Evolutionary conservation across 768 basidiomycete genomes (phyloP), one percentile per base, ranked within the genome.

Genomic region (Suillus plorans): DNA sequence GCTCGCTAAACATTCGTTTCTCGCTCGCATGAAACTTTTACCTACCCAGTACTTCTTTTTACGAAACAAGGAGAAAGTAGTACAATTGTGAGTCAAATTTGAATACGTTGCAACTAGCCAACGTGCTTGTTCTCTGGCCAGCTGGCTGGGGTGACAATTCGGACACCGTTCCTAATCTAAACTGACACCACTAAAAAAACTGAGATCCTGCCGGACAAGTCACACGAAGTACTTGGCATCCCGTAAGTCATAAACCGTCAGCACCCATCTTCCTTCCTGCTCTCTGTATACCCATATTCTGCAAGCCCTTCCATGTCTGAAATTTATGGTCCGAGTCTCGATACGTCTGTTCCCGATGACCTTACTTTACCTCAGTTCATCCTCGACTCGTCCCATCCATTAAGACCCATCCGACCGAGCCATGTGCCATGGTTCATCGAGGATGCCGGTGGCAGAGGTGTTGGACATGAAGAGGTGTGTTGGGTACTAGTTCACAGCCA

Each of bases 351-450:
- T 61, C 89, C 89, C 18, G 87, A 90, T 68, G 73, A 89, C 74
- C 75, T 90, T 47, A 85, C 84, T 25, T 78, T 90, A 10, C 84
- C 89, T 8, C 89, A 90, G 73, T 90, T 90, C 71, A 79, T 90
- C 53, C 79, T 90, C 20, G 82, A 85, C 61, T 72, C 70, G 28
- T 71, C 76, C 28, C 77, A 83, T 50, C 74, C 80, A 9, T 60
- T 78, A 9, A 71, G 83, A 47, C 88, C 88, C 0, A n/a, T 69
- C 12, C 78, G 87, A 60, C 80, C 79, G 25, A 66, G 74, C 0
- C 76, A 78, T 42, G 70, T 75, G 8, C 86, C 88, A 9, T 89
- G 84, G 81, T 77, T 90, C 61, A 82, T 89, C 34, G 83, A 90
- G 20, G 88, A 89, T 66, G 72, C 73, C 13, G 82, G 84, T 12